Conservation (phyloP, 2,329 filamentous ascomycete species). For the Ceratocystis variospora region DNA sequence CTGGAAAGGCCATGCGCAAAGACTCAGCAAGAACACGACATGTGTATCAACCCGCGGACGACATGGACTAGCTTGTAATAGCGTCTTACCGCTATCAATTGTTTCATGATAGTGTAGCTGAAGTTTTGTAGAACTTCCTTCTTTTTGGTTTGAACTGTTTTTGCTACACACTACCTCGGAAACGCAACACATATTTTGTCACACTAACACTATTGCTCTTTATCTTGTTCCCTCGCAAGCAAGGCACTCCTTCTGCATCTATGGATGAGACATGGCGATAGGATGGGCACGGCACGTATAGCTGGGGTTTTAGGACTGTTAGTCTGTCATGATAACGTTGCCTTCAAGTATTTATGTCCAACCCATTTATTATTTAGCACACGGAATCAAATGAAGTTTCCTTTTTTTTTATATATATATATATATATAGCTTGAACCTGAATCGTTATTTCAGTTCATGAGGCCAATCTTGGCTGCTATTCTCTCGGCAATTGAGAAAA, state of each 20-base stretch:
- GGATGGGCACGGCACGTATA: no score
- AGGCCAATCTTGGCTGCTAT: constrained; percentile 35
- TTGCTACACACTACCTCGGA: no score
- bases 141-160: neutral
- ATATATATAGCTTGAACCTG: neutral
- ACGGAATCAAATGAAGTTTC: neutral
- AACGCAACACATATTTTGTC: no score
- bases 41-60: constrained; percentile 66
- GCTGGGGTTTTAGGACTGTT: no score
- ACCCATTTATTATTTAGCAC: neutral
- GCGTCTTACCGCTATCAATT: neutral
- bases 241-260: no score
- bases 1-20: constrained; percentile 90
- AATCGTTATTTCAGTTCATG: constrained; percentile 6
- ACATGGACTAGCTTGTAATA: constrained; percentile 45
- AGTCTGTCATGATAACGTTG: no score
- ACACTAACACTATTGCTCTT: no score
- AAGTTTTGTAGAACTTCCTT: neutral
- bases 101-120: neutral
- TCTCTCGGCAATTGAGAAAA: constrained; percentile 52
- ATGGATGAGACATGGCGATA: no score
- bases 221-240: no score
- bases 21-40: constrained; percentile 71
- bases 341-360: no score
- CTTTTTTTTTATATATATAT: neutral